Evolutionary conservation across 352 stramenopile species (phyloP), one percentile per base, ranked within the genome.

Genomic region (Phytophthora palmivora): DNA sequence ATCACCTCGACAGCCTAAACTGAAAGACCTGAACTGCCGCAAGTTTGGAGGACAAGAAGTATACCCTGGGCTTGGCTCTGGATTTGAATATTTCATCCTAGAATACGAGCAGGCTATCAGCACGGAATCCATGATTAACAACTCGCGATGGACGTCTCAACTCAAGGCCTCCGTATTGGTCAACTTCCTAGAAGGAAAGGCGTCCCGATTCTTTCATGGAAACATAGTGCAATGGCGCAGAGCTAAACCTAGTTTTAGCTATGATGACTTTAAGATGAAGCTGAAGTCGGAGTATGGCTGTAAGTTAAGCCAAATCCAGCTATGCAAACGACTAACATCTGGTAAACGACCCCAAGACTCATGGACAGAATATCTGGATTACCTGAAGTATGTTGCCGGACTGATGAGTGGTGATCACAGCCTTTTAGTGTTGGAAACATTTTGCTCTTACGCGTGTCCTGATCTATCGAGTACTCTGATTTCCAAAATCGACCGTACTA

Each of bases 351-450:
- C 43, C 14, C 59, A 62, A 53, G 43, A 62, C 44, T 53, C 26
- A 2, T 57, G 37, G 41, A 51, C 49, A 0, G 59, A 56, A 43
- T 58, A 58, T 15, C n/a, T 58, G 3, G 44, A 67, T 11, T 58
- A 62, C 15, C 10, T 67, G 14, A 62, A 67, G 22, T 62, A 52
- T 36, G 49, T 67, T n/a, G n/a, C n/a, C n/a, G n/a, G n/a, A n/a
- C n/a, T n/a, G n/a, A n/a, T n/a, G n/a, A n/a, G n/a, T n/a, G n/a
- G n/a, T n/a, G n/a, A n/a, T n/a, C n/a, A n/a, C n/a, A n/a, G n/a
- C n/a, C n/a, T n/a, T n/a, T n/a, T n/a, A n/a, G n/a, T n/a, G n/a
- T n/a, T n/a, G n/a, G n/a, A n/a, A n/a, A n/a, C n/a, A n/a, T n/a
- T n/a, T n/a, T n/a, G n/a, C n/a, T n/a, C n/a, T n/a, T n/a, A n/a